Evolutionary conservation across 805 yeast species (phyloP).

Genomic region (Lachancea fermentati): DNA sequence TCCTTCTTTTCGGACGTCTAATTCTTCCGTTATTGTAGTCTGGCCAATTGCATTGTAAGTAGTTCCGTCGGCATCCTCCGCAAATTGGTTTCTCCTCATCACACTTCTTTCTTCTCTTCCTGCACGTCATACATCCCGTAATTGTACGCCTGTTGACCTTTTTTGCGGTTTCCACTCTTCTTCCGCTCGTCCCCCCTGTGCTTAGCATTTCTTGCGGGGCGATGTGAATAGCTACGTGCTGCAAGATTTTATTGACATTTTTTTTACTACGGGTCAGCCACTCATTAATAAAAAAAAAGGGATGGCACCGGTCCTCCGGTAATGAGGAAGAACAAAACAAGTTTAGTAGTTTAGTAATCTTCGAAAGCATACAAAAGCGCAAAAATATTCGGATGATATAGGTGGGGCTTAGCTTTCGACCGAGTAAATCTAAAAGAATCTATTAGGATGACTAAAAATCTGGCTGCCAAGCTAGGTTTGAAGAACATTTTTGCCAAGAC

Average conservation of each 20-base stretch:
- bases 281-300: not conserved
- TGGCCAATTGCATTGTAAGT: constrained; percentile 11
- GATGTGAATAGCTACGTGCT: not conserved
- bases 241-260: not conserved
- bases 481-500: constrained; percentile 9
- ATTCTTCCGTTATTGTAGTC: not conserved
- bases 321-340: not conserved
- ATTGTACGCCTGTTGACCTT: constrained; percentile 4
- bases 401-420: too few relatives aligned
- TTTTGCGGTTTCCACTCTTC: not conserved
- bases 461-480: not conserved
- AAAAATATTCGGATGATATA: not conserved
- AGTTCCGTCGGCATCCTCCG: constrained; percentile 10
- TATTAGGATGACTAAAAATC: not conserved
- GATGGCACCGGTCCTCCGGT: constrained; percentile 1
- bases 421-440: not conserved
- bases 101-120: constrained; percentile 12
- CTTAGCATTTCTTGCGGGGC: not conserved
- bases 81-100: constrained; percentile 10
- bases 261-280: not conserved
- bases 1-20: constrained; percentile 1
- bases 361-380: not conserved
- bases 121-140: constrained; percentile 11
- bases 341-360: too few relatives aligned
- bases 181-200: not conserved